Conservation (phyloP, 192 early-diverging fungal genomes). For the Umbelopsis vinacea region DNA sequence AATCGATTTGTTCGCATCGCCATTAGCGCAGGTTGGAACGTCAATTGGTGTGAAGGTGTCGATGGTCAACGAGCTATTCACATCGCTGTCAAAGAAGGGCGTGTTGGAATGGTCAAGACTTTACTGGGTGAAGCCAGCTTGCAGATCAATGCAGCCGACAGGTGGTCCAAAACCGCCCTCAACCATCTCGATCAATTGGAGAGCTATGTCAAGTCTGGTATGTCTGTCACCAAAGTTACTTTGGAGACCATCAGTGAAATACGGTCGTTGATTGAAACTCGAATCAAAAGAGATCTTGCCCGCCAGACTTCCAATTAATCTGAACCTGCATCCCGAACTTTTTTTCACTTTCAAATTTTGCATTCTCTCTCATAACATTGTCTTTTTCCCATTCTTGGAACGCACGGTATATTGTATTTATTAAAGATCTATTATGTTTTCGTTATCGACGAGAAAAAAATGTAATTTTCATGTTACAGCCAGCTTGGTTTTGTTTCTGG, state of each 20-base stretch:
- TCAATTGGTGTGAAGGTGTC: constrained; percentile 60
- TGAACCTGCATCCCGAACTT: not conserved
- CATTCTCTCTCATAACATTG: not conserved
- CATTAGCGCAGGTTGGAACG: constrained; percentile 66
- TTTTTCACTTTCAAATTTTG: no score
- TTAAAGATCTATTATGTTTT: not conserved
- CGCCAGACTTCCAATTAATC: not conserved
- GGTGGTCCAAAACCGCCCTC: constrained; percentile 57
- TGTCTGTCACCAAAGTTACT: not conserved
- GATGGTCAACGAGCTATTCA: constrained; percentile 75
- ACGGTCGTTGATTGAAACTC: not conserved
- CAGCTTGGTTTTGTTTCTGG: constrained; percentile 76
- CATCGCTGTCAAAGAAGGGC: constrained; percentile 59
- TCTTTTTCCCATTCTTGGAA: not conserved
- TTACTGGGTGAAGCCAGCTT: constrained; percentile 52
- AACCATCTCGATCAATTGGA: constrained; percentile 50
- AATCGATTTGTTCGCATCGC: constrained; percentile 54
- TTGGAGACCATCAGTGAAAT: not conserved
- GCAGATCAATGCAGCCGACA: constrained; percentile 50
- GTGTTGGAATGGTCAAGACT: constrained; percentile 45
- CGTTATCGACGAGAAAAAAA: not conserved
- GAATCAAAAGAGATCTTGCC: constrained; percentile 1
- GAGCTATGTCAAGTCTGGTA: not conserved
- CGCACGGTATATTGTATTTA: not conserved
- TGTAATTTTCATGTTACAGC: constrained; percentile 52